phyloP scores from a whole-genome alignment of 2,329 filamentous ascomycete genomes.

The Stagonosporopsis cucurbitacearum region DNA sequence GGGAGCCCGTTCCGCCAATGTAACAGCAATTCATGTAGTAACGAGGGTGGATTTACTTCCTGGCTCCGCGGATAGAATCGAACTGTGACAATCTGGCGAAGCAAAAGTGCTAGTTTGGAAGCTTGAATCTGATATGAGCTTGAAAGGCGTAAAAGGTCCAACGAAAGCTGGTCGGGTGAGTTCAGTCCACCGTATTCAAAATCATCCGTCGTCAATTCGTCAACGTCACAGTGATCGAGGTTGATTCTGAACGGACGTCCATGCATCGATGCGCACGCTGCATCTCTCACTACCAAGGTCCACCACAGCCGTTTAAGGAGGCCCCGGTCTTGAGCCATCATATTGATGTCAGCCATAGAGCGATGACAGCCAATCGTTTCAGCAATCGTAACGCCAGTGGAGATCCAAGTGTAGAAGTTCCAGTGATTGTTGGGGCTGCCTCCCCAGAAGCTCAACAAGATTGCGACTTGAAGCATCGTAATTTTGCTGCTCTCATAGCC shows the following conservation, averaged over 20 bases:
- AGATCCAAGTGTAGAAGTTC: constrained; percentile 18
- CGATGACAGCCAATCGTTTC: constrained; percentile 14
- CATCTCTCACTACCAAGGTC: constrained; percentile 9
- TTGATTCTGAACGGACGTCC: constrained; percentile 13
- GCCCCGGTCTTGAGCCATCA: constrained; percentile 6
- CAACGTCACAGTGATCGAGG: constrained; percentile 12
- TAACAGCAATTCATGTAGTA: constrained; percentile 4
- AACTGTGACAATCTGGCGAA: constrained; percentile 11
- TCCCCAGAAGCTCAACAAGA: constrained; percentile 12
- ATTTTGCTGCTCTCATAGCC: constrained; percentile 14
- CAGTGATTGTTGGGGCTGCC: constrained; percentile 14
- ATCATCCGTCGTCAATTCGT: constrained; percentile 7
- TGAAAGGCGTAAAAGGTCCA: not conserved
- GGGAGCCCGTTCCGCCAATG: constrained; percentile 5
- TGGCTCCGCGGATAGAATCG: constrained; percentile 12
- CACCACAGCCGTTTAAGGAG: constrained; percentile 14
- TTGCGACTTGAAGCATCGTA: not conserved
- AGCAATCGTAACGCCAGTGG: constrained; percentile 8
- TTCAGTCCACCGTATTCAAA: not conserved
- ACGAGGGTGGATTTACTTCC: not conserved
- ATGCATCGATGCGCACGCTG: constrained; percentile 12
- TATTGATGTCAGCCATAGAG: constrained; percentile 11
- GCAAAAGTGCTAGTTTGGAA: constrained; percentile 7
- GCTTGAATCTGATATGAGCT: constrained; percentile 10
- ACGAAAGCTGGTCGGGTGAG: too few species aligned